Evolutionary conservation across 768 basidiomycete species (phyloP), one percentile per base, ranked within the genome.

Genomic region (Calocybe cyanea): DNA sequence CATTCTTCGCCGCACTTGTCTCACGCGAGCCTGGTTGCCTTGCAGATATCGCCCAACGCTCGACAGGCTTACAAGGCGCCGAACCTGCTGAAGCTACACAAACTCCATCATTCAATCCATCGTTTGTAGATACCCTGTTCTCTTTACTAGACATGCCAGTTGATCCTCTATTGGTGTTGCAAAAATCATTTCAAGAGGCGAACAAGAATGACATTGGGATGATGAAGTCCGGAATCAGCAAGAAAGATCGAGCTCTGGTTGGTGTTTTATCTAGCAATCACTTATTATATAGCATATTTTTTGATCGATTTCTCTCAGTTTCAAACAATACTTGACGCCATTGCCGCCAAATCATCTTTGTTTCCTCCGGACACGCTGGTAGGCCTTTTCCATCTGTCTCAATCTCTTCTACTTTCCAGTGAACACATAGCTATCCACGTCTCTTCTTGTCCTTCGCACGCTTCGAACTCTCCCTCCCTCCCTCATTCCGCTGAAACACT

Each of bases 1-100:
- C 73, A 0, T 76, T 85, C 50, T 87, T 87, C 50, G 68, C 74
- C 9, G 73, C 80, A 0, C 66, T 91, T 4, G 73, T 83, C 4
- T 72, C 87, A 2, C 76, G 78, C 41, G 83, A 89, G 46, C 56
- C 73, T 0, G 59, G 62, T 14, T 78, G 78, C 13, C 63, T 88
- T 8, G 48, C 63, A 3, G 84, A 87, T 21, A 63, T 90, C 17
- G 77, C 75, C 4, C 61, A 64, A 41, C 64, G 64, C 10, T 25
- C 57, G 4, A 49, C 38, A 58, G n/a, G 45, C n/a, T 28, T 37
- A 13, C 39, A 44, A 21, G 25, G 18, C 42, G 4, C 10, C 20
- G 9, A 38, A 50, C 41, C 38, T 51, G 34, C 43, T 44, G 45
- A 43, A 31, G 43, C 41, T 25, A 33, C 44, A 19, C 46, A 53